phyloP scores from a whole-genome alignment of 345 rosid species.

The Turnera subulata region DNA sequence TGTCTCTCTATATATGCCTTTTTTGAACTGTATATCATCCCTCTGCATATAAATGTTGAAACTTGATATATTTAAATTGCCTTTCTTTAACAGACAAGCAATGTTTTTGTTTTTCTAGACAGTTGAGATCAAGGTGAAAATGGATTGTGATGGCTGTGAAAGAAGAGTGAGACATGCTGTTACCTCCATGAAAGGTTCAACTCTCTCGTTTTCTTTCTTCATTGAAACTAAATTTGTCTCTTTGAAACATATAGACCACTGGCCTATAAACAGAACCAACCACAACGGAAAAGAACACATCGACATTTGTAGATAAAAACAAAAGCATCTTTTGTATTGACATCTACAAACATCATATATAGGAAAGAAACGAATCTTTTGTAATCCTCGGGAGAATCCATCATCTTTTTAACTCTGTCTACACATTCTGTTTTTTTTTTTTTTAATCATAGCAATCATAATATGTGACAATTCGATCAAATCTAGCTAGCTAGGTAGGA shows the following conservation, averaged over 20 bases:
- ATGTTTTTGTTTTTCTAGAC: not conserved
- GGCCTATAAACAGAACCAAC: not conserved
- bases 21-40: too few relatives aligned
- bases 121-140: not conserved
- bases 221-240: too few relatives aligned
- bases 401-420: not conserved
- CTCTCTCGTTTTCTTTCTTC: too few relatives aligned
- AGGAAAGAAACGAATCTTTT: constrained; percentile 1
- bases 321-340: not conserved
- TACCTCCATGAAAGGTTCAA: not conserved
- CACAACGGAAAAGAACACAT: not conserved
- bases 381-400: not conserved
- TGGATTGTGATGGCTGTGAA: constrained; percentile 1
- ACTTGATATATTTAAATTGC: too few relatives aligned
- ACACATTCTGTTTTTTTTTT: too few relatives aligned
- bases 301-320: not conserved
- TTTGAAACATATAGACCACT: too few relatives aligned
- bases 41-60: too few relatives aligned
- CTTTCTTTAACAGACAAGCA: not conserved
- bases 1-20: too few relatives aligned
- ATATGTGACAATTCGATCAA: constrained; percentile 4
- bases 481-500: not conserved
- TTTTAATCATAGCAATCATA: not conserved
- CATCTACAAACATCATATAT: not conserved
- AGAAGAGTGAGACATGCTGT: not conserved